These are phyloP conservation scores for Penicillium simplicissimum DNA, from an alignment of 495 filamentous ascomycete species.

Conservation along the genomic window DNA sequence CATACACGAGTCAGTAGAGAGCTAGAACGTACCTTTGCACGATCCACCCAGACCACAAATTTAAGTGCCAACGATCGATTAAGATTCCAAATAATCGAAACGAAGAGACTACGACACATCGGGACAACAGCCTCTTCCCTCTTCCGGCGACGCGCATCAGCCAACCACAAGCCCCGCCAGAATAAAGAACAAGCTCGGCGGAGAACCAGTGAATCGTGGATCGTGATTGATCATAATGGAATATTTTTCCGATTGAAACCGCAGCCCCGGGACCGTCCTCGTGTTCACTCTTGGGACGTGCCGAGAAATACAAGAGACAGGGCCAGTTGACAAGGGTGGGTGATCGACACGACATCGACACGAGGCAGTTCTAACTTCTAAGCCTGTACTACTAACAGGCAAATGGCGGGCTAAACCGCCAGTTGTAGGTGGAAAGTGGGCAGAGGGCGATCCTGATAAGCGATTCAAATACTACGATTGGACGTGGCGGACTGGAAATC, in stretches of 20 bases:
- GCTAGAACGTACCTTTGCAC: background rate
- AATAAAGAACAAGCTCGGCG: background rate
- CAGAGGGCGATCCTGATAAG: background rate
- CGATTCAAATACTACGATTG: background rate
- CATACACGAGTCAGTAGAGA: background rate
- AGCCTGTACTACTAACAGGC: background rate
- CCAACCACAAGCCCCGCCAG: background rate
- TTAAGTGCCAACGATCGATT: background rate
- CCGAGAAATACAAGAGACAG: background rate
- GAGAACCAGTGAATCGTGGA: no score
- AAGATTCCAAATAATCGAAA: background rate
- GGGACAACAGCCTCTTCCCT: background rate
- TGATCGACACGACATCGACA: background rate
- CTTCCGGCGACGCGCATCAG: background rate
- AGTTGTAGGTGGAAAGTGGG: background rate
- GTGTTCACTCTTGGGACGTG: background rate
- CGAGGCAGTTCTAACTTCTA: background rate
- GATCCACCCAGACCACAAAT: no score
- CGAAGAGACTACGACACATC: background rate
- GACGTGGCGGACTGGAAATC: background rate
- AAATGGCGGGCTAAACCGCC: background rate
- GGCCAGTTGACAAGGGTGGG: background rate
- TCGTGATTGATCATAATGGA: background rate
- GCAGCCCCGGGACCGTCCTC: background rate
- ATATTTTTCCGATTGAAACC: background rate